Evolutionary conservation across 2,329 filamentous ascomycete genomes (phyloP).

Genomic region (Aureobasidium pullulans): DNA sequence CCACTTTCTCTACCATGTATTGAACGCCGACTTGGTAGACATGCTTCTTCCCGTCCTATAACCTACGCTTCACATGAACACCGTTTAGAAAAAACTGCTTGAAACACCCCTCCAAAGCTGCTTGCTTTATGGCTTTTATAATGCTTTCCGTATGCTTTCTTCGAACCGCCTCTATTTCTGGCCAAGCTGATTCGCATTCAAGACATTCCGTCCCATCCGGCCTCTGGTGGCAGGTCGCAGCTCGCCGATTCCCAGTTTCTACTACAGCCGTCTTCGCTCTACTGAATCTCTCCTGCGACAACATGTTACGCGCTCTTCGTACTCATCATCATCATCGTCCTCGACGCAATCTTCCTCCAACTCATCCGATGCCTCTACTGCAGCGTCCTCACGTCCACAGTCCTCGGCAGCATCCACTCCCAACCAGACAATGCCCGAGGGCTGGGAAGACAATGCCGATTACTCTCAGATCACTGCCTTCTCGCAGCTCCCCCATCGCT

Average conservation of each 20-base stretch:
- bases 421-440: slow-evolving; percentile 36
- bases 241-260: background rate
- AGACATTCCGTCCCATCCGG: background rate
- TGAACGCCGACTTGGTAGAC: background rate
- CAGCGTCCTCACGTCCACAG: background rate
- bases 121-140: background rate
- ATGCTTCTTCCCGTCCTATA: background rate
- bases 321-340: background rate
- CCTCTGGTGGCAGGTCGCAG: background rate
- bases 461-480: slow-evolving; percentile 62
- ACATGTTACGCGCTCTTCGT: background rate
- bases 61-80: background rate
- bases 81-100: slow-evolving; percentile 1
- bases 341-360: background rate
- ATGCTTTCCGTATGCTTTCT: slow-evolving; percentile 3
- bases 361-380: slow-evolving; percentile 10
- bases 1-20: background rate
- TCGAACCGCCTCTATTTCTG: no score
- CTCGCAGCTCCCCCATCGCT: slow-evolving; percentile 65
- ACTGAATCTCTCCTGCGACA: background rate
- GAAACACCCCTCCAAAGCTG: background rate
- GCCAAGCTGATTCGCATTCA: background rate
- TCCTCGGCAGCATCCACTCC: slow-evolving; percentile 2
- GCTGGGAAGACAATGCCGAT: slow-evolving; percentile 71
- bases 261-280: background rate